These are phyloP conservation scores for Penicillium expansum DNA, from an alignment of 2,329 filamentous ascomycete species.

Conservation along the genomic window DNA sequence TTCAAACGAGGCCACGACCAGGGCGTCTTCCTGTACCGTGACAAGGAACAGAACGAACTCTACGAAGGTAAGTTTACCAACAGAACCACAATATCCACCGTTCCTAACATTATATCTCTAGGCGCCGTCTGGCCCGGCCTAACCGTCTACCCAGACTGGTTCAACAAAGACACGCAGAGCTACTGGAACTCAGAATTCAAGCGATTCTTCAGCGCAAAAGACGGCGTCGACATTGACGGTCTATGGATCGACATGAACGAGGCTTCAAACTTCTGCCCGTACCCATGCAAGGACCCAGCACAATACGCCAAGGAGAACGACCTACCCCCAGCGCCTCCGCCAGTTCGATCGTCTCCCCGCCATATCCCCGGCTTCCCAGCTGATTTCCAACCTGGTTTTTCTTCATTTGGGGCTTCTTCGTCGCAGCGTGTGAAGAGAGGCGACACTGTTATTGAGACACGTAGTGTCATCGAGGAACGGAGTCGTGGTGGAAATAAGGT, in stretches of 20 bases:
- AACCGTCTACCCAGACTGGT: constrained; percentile 75
- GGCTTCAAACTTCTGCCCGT: constrained; percentile 53
- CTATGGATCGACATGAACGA: constrained; percentile 75
- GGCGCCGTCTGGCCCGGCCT: constrained; percentile 77
- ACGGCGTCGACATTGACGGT: constrained; percentile 71
- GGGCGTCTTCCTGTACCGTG: constrained; percentile 52
- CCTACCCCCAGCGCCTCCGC: constrained; percentile 58
- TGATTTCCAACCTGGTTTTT: constrained; percentile 59
- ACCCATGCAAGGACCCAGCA: constrained; percentile 54
- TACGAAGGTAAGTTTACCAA: constrained; percentile 42
- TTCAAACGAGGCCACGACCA: constrained; percentile 62
- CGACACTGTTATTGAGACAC: neutral
- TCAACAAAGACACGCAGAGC: constrained; percentile 58
- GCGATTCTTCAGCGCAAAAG: constrained; percentile 61
- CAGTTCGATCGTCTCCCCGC: constrained; percentile 62
- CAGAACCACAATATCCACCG: neutral
- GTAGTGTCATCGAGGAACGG: neutral
- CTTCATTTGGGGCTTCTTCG: neutral
- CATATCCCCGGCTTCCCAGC: constrained; percentile 67
- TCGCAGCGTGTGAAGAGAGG: neutral
- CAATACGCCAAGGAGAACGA: constrained; percentile 49
- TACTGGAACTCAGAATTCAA: constrained; percentile 71
- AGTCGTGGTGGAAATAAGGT: constrained; percentile 37
- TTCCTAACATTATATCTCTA: constrained; percentile 8
- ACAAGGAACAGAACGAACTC: constrained; percentile 51